Evolutionary conservation across 345 rosid species (phyloP), one percentile per base, ranked within the genome.

Genomic region (Linum lewisii): DNA sequence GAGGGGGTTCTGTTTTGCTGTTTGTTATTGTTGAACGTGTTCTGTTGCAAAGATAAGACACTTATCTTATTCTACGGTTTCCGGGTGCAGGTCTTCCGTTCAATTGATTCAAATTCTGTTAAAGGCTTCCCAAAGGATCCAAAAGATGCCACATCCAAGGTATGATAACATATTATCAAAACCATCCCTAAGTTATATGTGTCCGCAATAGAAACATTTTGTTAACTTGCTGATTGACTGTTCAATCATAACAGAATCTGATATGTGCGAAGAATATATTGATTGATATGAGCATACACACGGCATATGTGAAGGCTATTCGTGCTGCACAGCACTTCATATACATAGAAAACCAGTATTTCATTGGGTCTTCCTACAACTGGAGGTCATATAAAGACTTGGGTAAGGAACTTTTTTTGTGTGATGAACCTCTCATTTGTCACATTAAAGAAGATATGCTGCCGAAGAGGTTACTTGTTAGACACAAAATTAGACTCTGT

Each of bases 201-300:
- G 26, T 34, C 34, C 29, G 6, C 44, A 14, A 11, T 4, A 1
- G 4, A 26, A 29, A 25, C 32, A 6, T 34, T 57, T 58, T 34
- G 7, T 32, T 19, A 16, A 49, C 20, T 19, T 45, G 42, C 42
- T 79, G 54, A 75, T 63, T 23, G 55, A 24, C 60, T 36, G 9
- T 65, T 77, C 58, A 61, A 50, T 65, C 73, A 74, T 65, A 54
- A 75, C 85, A 92, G 97, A 86, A 83, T 59, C 77, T 92, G 72
- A 75, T 92, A 25, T 88, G 93, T 45, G 97, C 97, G 53, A 92
- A 92, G 84, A 86, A 92, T 67, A 83, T 88, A 52, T 85, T 92
- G 58, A 92, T 92, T 51, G 98, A 92, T 79, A 88, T 92, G 98
- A 92, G 98, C 89, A 92, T 92, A 77, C 98, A 88, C 75, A 81